Percentiles rank a stretch among this genome's conserved stretches.
phyloP scores from a whole-genome alignment of 257 asterid species.

The Ilex asprella region DNA sequence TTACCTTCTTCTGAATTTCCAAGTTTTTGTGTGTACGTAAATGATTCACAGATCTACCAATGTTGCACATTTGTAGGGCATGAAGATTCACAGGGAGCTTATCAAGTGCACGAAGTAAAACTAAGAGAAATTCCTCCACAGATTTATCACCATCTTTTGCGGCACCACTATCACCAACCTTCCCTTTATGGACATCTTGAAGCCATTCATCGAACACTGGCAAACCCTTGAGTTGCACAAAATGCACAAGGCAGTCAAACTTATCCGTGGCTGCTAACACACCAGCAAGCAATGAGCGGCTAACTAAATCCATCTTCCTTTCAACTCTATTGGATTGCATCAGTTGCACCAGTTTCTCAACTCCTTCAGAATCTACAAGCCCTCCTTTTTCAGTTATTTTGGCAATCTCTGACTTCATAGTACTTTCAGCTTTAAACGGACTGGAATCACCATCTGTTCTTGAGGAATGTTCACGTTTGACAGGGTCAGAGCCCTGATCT shows the following conservation, averaged over 20 bases:
- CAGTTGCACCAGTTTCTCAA: slow-evolving; percentile 40
- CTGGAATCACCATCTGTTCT: slow-evolving; percentile 24
- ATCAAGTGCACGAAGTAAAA: slow-evolving; percentile 52
- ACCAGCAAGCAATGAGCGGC: slow-evolving; percentile 37
- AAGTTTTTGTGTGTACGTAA: slow-evolving; percentile 43
- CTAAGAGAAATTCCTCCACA: slow-evolving; percentile 44
- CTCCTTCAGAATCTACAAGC: slow-evolving; percentile 32
- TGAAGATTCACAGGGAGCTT: slow-evolving; percentile 51
- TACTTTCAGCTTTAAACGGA: slow-evolving; percentile 18
- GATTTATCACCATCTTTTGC: slow-evolving; percentile 39
- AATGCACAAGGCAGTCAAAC: slow-evolving; percentile 44
- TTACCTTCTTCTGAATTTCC: slow-evolving; percentile 51
- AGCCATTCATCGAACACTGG: slow-evolving; percentile 54
- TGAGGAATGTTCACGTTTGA: slow-evolving; percentile 26
- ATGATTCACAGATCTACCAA: slow-evolving; percentile 55
- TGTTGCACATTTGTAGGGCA: slow-evolving; percentile 51
- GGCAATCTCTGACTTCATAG: slow-evolving; percentile 29
- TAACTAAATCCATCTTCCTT: slow-evolving; percentile 30
- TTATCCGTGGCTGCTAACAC: slow-evolving; percentile 49
- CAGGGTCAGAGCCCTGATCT: slow-evolving; percentile 27
- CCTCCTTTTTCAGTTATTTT: slow-evolving; percentile 36
- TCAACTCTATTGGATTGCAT: slow-evolving; percentile 32
- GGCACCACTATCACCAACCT: slow-evolving; percentile 24
- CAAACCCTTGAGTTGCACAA: slow-evolving; percentile 48
- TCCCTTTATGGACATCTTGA: slow-evolving; percentile 48